Evolutionary conservation across 768 basidiomycete genomes (phyloP), one percentile per base, ranked within the genome.

Genomic region (Lentinula boryana): DNA sequence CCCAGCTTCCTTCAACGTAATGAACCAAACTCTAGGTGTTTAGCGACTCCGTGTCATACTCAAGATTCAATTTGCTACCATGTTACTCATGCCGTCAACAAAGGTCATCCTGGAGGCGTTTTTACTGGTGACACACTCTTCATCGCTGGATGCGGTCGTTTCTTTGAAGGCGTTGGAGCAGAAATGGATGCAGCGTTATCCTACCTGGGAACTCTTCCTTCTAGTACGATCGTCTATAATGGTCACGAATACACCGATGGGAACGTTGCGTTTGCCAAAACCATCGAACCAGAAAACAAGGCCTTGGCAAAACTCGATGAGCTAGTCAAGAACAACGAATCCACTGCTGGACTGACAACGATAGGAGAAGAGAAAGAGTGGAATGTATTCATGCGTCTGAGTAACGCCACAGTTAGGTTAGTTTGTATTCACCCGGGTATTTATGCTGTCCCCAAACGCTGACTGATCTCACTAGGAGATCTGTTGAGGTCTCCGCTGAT

Each of bases 61-160:
- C 91, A 91, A 70, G 96, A 98, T 74, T 97, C 95, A 15, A 95
- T 96, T 66, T 97, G 91, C 78, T 98, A 86, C 78, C 81, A 89
- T 70, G 81, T 86, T 58, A 92, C 88, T 35, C 75, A 80, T 61
- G 71, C 77, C 21, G 64, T 70, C 23, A 73, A 82, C 27, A 67
- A 76, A 52, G 70, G 71, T 27, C 85, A 85, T 62, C 77, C 88
- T 0, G 88, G 89, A 18, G 88, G 80, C 15, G 92, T 98, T 40
- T 96, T 98, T 74, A 97, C 96, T 0, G 96, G 96, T 15, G 94
- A 97, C 69, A 97, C 94, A 1, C 84, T 97, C 58, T 96, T 97
- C 77, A 78, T 82, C 71, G 89, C 79, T 31, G 93, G 94, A 8
- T 95, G 91, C 69, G 96, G 96, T 31, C 85, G 93, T 27, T 98